Conservation (phyloP, 441 rosid genomes). For the Viola pubescens region DNA sequence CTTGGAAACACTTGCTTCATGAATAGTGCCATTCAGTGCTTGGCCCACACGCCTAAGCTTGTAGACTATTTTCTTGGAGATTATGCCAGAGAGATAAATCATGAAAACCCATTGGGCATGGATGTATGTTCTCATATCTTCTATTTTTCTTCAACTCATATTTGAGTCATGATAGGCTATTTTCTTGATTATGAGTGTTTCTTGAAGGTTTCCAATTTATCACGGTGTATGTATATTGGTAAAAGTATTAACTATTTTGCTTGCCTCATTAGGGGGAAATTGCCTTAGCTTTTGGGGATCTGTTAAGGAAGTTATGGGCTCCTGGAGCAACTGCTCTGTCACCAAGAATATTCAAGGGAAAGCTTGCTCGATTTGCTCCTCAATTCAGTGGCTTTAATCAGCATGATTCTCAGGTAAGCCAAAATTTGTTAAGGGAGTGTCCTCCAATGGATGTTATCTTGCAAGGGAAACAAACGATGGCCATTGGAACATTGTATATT, state of each 20-base stretch:
- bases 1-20: constrained; percentile 81
- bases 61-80: constrained; percentile 67
- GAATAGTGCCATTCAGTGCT: constrained; percentile 68
- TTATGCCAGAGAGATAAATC: constrained; percentile 52
- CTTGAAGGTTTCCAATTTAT: too few relatives aligned
- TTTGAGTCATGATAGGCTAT: too few relatives aligned
- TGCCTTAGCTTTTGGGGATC: constrained; percentile 61
- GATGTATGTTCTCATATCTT: constrained; percentile 28
- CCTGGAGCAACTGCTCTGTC: constrained; percentile 52
- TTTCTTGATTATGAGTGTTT: too few relatives aligned
- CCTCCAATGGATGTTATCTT: background rate
- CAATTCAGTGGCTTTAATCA: constrained; percentile 74
- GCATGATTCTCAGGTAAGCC: constrained; percentile 69
- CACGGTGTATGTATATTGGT: background rate
- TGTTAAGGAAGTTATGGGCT: constrained; percentile 63
- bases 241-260: background rate
- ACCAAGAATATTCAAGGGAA: constrained; percentile 59
- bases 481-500: background rate
- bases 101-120: constrained; percentile 58
- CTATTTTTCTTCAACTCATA: background rate
- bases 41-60: constrained; percentile 61
- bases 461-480: background rate
- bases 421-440: constrained; percentile 1
- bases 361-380: constrained; percentile 63
- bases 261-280: constrained; percentile 48